Conservation (phyloP, 495 filamentous ascomycete species). For the Daldinia bambusicola region DNA sequence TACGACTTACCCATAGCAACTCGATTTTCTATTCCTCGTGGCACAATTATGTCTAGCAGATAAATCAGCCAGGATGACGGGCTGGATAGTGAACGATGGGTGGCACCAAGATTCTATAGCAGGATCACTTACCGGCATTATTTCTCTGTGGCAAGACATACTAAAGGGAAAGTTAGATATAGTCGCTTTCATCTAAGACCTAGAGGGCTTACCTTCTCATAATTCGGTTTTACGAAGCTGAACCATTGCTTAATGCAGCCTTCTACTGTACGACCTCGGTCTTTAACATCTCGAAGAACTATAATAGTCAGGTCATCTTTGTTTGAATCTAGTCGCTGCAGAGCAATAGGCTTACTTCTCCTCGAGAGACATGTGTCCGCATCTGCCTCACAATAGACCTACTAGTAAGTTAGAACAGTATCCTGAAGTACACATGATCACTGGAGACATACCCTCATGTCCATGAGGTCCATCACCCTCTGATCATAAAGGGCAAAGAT, state of each 20-base stretch:
- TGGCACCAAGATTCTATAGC: constrained; percentile 20
- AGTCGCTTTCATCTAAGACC: not conserved
- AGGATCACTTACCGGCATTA: constrained; percentile 67
- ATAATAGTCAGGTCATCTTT: not conserved
- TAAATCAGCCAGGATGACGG: constrained; percentile 1
- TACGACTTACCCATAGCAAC: constrained; percentile 81
- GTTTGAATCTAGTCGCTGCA: not conserved
- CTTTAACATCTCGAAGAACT: constrained; percentile 88
- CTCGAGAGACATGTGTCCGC: constrained; percentile 92
- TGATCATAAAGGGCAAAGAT: constrained; percentile 94
- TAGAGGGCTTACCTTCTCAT: constrained; percentile 63
- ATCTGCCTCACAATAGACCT: constrained; percentile 97
- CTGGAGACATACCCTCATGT: constrained; percentile 75
- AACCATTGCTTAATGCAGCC: constrained; percentile 99
- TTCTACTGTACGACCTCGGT: constrained; percentile 86
- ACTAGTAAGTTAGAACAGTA: constrained; percentile 24
- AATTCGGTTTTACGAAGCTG: constrained; percentile 93
- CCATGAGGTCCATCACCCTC: constrained; percentile 84
- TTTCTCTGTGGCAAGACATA: constrained; percentile 91
- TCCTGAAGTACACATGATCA: not conserved
- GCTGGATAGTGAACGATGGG: not conserved
- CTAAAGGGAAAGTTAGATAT: constrained; percentile 39
- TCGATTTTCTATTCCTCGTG: constrained; percentile 89
- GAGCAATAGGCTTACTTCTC: constrained; percentile 69
- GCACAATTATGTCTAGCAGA: constrained; percentile 85